Evolutionary conservation across 2,329 filamentous ascomycete species (phyloP).

Genomic region (Aureobasidium subglaciale): DNA sequence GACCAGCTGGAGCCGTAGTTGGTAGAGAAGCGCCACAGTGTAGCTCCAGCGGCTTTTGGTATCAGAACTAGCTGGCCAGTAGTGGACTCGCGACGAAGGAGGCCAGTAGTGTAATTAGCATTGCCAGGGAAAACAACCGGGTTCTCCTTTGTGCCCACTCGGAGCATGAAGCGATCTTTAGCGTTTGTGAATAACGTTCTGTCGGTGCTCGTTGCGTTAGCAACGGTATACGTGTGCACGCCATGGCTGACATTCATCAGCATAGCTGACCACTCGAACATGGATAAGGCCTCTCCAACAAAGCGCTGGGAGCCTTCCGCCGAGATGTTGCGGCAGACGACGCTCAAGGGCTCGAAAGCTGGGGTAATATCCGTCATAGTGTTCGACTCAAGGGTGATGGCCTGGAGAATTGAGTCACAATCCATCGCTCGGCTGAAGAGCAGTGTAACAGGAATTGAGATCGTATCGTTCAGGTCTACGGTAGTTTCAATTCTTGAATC

Average conservation of each 20-base stretch:
- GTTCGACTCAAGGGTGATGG: constrained; percentile 47
- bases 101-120: constrained; percentile 51
- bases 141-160: constrained; percentile 51
- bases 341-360: constrained; percentile 37
- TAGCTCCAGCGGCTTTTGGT: constrained; percentile 55
- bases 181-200: constrained; percentile 40
- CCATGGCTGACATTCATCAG: constrained; percentile 54
- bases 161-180: constrained; percentile 54
- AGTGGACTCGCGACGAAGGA: constrained; percentile 40
- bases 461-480: constrained; percentile 29
- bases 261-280: constrained; percentile 47
- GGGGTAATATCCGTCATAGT: constrained; percentile 41
- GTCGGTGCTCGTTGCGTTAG: constrained; percentile 42
- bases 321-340: constrained; percentile 39
- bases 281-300: constrained; percentile 45
- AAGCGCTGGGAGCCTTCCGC: constrained; percentile 30
- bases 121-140: constrained; percentile 50
- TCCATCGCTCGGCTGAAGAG: constrained; percentile 56
- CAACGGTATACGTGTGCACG: constrained; percentile 51
- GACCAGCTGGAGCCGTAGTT: constrained; percentile 56
- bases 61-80: constrained; percentile 38
- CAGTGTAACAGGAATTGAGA: constrained; percentile 46
- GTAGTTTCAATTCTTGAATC: constrained; percentile 51
- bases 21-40: constrained; percentile 55
- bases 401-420: constrained; percentile 46